Evolutionary conservation across 2,329 filamentous ascomycete species (phyloP), one percentile per base, ranked within the genome.

Genomic region (Pseudogymnoascus pannorum): DNA sequence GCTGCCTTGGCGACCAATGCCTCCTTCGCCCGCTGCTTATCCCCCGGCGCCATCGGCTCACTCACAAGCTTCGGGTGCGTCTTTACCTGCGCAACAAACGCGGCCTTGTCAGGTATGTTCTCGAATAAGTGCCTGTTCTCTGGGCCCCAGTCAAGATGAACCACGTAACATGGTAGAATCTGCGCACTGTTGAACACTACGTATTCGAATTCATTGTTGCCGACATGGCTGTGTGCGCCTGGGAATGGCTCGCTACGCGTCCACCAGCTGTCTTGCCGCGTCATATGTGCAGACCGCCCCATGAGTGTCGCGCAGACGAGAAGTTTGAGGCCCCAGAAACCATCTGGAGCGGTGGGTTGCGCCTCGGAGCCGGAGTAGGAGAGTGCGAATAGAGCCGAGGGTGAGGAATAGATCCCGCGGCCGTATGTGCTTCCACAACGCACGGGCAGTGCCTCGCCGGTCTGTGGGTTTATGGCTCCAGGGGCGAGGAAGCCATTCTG

Each of bases 271-370:
- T 72, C 68, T 0, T 68, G 66, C 4, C 68, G 64, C 3, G 62
- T 65, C 20, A 78, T 66, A 5, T 62, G n/a, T 3, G 71, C 65
- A 1, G 74, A 63, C 1, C 75, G 69, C 2, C 77, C 78, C 76
- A 80, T 79, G 42, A 80, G 61, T 3, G 73, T 76, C 0, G 77
- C 77, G 66, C 77, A 80, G 6, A 78, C 75, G 18, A 79, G 66
- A 3, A 80, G 67, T 54, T 77, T 75, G 54, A 77, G 64, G 2
- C 75, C 74, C 31, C 72, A 73, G 29, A 75, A 71, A 22, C 74
- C 65, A 12, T 68, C 66, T 0, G 69, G 54, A 14, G 68, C 66
- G 1, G 72, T 76, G 31, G 64, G 64, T 57, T 70, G 68, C 31
- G 65, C 68, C n/a, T 64, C 62, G n/a, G 63, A 62, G 9, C 67